Percentiles rank a stretch among this genome's conserved stretches.
Conservation (phyloP, 495 filamentous ascomycete species). For the Lasiosphaeria hispida region DNA sequence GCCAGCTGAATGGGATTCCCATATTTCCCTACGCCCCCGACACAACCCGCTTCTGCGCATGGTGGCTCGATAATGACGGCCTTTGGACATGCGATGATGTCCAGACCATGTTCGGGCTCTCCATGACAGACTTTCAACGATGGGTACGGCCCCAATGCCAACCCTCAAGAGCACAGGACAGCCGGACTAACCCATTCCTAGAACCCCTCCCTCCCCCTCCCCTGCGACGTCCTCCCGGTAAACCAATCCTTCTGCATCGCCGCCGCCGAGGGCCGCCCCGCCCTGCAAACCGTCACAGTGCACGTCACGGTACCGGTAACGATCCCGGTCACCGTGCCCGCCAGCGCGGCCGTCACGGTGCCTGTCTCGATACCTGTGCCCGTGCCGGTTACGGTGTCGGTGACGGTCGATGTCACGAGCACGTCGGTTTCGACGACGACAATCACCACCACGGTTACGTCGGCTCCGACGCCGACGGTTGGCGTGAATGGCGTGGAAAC, state of each 20-base stretch:
- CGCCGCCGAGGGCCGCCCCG: not conserved
- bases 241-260: conserved; percentile 16
- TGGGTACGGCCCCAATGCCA: not conserved
- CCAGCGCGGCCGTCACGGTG: not conserved
- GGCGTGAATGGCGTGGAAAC: conserved; percentile 22
- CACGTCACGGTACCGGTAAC: not conserved
- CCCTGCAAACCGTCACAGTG: not conserved
- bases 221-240: conserved; percentile 6
- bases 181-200: not conserved
- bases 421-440: not conserved
- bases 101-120: not conserved
- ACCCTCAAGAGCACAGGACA: not conserved
- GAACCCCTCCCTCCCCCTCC: conserved; percentile 8
- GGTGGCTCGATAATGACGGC: not conserved
- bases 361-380: not conserved
- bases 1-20: not conserved
- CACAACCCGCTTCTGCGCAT: not conserved
- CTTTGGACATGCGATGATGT: not conserved
- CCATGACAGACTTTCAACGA: not conserved
- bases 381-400: not conserved
- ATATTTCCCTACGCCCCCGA: not conserved
- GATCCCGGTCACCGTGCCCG: not conserved
- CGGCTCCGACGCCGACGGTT: not conserved
- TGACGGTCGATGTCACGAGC: not conserved
- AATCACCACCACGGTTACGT: conserved; percentile 11